phyloP scores from a whole-genome alignment of 2,329 filamentous ascomycete genomes.

The Ascochyta clinopodiicola region DNA sequence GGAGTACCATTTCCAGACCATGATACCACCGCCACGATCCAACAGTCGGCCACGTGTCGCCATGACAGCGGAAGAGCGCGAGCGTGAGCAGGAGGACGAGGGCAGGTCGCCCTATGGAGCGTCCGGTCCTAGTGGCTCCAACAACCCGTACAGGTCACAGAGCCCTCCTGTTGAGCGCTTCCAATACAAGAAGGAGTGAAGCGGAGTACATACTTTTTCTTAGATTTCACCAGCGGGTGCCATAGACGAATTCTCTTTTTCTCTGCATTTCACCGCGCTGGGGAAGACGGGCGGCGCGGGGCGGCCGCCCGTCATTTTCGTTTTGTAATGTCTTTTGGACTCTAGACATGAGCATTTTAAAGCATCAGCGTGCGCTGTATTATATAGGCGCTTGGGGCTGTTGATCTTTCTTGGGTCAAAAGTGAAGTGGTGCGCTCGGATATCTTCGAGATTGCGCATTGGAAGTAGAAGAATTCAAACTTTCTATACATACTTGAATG shows the following conservation, averaged over 20 bases:
- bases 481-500: neutral
- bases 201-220: neutral
- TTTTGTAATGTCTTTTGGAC: slow-evolving; percentile 4
- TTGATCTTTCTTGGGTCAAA: neutral
- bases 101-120: slow-evolving; percentile 26
- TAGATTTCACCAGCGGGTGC: slow-evolving; percentile 1
- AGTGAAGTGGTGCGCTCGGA: neutral
- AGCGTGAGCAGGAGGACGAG: slow-evolving; percentile 26
- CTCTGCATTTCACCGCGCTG: neutral
- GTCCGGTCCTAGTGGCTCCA: slow-evolving; percentile 14
- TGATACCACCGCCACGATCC: slow-evolving; percentile 39
- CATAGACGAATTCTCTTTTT: neutral
- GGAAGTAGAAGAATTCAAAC: neutral
- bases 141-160: slow-evolving; percentile 25
- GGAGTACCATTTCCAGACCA: slow-evolving; percentile 43
- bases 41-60: slow-evolving; percentile 24
- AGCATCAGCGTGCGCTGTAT: slow-evolving; percentile 10
- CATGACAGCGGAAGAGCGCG: slow-evolving; percentile 21
- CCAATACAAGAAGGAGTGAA: slow-evolving; percentile 8
- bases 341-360: neutral
- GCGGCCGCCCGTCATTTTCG: neutral
- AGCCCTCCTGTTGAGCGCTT: slow-evolving; percentile 9
- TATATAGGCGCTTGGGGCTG: neutral
- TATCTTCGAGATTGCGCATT: neutral
- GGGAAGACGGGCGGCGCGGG: neutral